Percentiles rank a stretch among this genome's conserved stretches.
Conservation (phyloP, 345 rosid species). For the Eucalyptus viminalis region DNA sequence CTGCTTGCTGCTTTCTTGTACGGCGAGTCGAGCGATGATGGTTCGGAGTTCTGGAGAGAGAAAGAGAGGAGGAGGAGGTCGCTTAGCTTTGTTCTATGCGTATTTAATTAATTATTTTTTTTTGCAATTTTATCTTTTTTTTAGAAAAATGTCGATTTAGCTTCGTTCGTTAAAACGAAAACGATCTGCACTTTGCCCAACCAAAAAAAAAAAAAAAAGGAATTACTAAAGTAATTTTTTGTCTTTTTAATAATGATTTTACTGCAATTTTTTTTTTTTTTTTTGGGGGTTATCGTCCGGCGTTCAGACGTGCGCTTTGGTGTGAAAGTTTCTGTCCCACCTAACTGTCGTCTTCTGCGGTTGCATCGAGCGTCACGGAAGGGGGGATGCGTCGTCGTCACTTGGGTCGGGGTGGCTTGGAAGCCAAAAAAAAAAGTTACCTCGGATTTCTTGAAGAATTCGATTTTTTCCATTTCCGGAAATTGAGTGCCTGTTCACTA, state of each 20-base stretch:
- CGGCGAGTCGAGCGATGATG: not conserved
- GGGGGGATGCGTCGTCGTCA: not conserved
- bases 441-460: not conserved
- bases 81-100: not conserved
- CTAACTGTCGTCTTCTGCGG: not conserved
- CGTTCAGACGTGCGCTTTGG: not conserved
- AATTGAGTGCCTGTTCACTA: not conserved
- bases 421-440: not conserved
- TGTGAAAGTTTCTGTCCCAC: not conserved
- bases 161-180: not conserved
- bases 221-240: not conserved
- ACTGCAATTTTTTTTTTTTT: too few relatives aligned
- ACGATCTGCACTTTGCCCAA: not conserved
- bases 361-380: not conserved
- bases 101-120: not conserved
- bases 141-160: not conserved
- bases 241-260: not conserved
- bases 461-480: not conserved
- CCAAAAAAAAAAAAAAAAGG: too few relatives aligned
- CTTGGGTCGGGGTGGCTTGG: not conserved
- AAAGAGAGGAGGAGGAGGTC: not conserved
- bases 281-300: not conserved
- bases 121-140: not conserved
- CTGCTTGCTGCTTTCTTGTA: not conserved
- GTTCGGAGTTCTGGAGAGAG: not conserved